Evolutionary conservation across 2,329 filamentous ascomycete genomes (phyloP), one percentile per base, ranked within the genome.

Genomic region (Ophiostoma fasciatum): DNA sequence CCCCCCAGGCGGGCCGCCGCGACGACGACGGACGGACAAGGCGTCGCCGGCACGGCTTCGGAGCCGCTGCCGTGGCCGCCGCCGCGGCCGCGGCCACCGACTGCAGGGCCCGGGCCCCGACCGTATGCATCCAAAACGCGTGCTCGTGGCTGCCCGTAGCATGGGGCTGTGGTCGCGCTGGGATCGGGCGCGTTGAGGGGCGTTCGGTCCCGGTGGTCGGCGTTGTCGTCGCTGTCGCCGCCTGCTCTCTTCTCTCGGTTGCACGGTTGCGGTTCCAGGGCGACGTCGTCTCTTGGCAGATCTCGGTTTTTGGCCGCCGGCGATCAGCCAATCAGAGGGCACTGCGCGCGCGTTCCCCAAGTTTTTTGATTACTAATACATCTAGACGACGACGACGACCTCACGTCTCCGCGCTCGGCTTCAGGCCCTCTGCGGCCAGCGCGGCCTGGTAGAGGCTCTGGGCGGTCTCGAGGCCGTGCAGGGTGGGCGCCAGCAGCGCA

Each of bases 401-500:
- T n/a, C n/a, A n/a, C 26, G 25, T 27, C 35, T 49, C 47, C 1
- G 39, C 42, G 28, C 40, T 46, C 12, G 41, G 33, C 33, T 37
- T 41, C 7, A 49, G 28, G 1, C 46, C 46, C 28, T 49, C 46
- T 13, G 43, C 45, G 3, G 41, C 43, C 34, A 49, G 27, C 3
- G 47, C 47, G 14, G 42, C 42, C 31, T 43, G 38, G 28, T 49
- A 49, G 11, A 43, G 34, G 22, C 26, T 28, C 45, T 74, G 64
- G 6, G 85, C 87, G 46, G 70, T 71, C 39, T 73, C 66, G 41
- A 94, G 58, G 11, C 84, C 78, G 46, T 69, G 65, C 10, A 81
- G 62, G 5, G 82, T 80, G 5, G 84, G 82, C 39, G 71, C 71
- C 55, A 94, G 73, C 48, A 96, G 66, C 45, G 77, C 73, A 46